These are phyloP conservation scores for Termitomyces sp. DNA, from an alignment of 768 basidiomycete species.

Conservation along the genomic window DNA sequence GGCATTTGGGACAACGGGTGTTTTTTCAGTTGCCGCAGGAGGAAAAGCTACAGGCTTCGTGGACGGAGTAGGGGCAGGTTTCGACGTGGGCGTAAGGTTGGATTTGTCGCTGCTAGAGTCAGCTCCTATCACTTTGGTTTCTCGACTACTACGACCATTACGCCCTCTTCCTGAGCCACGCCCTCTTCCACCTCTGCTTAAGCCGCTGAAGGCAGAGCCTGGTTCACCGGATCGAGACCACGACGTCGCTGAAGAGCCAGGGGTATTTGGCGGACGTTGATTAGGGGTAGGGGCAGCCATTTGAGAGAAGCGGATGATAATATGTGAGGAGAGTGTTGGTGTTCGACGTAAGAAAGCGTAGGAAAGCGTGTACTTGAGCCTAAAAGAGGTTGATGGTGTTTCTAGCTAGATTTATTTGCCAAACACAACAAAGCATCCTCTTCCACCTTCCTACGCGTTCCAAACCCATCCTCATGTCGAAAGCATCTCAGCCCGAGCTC, in stretches of 20 bases:
- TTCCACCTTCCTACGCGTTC: slow-evolving; percentile 8
- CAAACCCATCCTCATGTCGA: slow-evolving; percentile 63
- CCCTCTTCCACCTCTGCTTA: slow-evolving; percentile 36
- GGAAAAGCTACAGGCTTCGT: slow-evolving; percentile 20
- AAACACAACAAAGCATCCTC: slow-evolving; percentile 37
- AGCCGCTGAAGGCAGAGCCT: slow-evolving; percentile 47
- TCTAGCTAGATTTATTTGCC: slow-evolving; percentile 17
- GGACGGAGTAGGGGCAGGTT: slow-evolving; percentile 17
- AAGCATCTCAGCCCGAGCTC: slow-evolving; percentile 94
- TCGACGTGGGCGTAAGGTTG: slow-evolving; percentile 16
- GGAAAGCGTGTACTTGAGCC: neutral
- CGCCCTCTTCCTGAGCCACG: slow-evolving; percentile 28
- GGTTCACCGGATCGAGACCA: slow-evolving; percentile 49
- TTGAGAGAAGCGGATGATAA: neutral
- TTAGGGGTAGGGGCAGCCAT: slow-evolving; percentile 46
- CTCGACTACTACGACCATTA: slow-evolving; percentile 31
- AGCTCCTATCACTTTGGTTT: slow-evolving; percentile 22
- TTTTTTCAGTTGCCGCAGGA: slow-evolving; percentile 19
- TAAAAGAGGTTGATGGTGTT: neutral
- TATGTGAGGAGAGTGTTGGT: neutral
- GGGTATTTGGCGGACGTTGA: slow-evolving; percentile 23
- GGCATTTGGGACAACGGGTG: slow-evolving; percentile 21
- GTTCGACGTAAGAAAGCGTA: neutral
- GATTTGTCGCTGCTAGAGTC: slow-evolving; percentile 20
- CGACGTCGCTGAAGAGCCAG: slow-evolving; percentile 30